A percentile compares a stretch with the other conserved stretches of the same genome.
These are phyloP conservation scores for Ustilago crameri DNA, from an alignment of 1,284 basidiomycete genomes.

Conservation along the genomic window DNA sequence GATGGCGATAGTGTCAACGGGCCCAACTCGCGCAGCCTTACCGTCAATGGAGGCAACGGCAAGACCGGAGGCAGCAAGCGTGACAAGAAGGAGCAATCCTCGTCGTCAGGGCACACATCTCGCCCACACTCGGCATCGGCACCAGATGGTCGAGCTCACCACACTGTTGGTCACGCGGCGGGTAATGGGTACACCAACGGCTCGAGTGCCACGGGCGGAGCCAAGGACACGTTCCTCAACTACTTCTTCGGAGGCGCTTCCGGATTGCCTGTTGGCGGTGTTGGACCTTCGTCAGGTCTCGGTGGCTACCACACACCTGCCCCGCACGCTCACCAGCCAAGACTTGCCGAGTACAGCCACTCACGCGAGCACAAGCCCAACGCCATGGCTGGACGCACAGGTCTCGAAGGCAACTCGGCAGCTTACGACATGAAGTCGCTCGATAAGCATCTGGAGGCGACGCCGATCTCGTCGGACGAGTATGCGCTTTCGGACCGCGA, in stretches of 20 bases:
- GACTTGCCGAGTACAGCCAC: conserved; percentile 36
- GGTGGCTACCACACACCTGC: conserved; percentile 37
- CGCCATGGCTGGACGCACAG: conserved; percentile 73
- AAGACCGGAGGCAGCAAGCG: conserved; percentile 37
- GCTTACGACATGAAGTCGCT: conserved; percentile 99
- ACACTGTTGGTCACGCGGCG: conserved; percentile 46
- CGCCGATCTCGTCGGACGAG: conserved; percentile 74
- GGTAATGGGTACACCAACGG: conserved; percentile 24
- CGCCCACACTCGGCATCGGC: conserved; percentile 46
- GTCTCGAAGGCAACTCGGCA: conserved; percentile 80
- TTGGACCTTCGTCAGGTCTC: conserved; percentile 44
- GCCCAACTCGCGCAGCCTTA: conserved; percentile 27
- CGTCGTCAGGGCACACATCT: conserved; percentile 23
- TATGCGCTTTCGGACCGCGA: conserved; percentile 79
- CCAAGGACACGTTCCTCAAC: conserved; percentile 65
- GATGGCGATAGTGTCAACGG: conserved; percentile 43
- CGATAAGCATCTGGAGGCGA: conserved; percentile 80
- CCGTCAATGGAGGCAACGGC: conserved; percentile 30
- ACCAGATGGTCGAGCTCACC: conserved; percentile 26
- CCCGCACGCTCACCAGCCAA: conserved; percentile 29
- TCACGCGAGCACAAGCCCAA: conserved; percentile 55
- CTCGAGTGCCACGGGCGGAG: conserved; percentile 19
- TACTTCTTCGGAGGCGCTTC: conserved; percentile 67
- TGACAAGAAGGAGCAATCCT: conserved; percentile 42
- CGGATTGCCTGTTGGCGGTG: conserved; percentile 56